phyloP scores from a whole-genome alignment of 805 yeast species.

The Candida saitoana region DNA sequence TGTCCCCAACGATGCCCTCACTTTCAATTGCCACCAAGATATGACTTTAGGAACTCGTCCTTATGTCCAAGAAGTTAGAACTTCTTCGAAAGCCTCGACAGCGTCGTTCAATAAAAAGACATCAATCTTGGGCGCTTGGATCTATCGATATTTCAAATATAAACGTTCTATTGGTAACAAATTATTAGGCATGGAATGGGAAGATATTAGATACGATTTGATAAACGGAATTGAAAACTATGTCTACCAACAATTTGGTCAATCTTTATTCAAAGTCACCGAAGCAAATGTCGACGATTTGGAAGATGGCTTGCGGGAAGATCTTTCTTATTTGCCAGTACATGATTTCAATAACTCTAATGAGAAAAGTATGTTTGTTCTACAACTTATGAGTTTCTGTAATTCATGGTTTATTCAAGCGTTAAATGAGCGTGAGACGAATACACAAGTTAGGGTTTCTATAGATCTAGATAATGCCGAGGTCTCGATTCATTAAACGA shows the following conservation, averaged over 20 bases:
- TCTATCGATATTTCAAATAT: conserved; percentile 32
- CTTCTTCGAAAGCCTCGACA: conserved; percentile 20
- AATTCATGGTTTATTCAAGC: conserved; percentile 21
- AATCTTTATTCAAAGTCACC: conserved; percentile 8
- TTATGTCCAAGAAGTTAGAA: conserved; percentile 25
- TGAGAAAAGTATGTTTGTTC: conserved; percentile 25
- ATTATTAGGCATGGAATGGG: conserved; percentile 40
- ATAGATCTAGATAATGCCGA: conserved; percentile 28
- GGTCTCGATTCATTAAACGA: conserved; percentile 6
- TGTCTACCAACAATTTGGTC: conserved; percentile 32
- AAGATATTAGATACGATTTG: conserved; percentile 36
- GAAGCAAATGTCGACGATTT: conserved; percentile 1
- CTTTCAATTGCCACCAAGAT: conserved; percentile 3
- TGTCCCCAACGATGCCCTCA: conserved; percentile 1
- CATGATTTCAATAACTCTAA: conserved; percentile 32
- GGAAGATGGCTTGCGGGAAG: conserved; percentile 10
- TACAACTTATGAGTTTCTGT: conserved; percentile 22
- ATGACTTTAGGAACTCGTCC: conserved; percentile 18
- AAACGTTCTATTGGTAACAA: conserved; percentile 33
- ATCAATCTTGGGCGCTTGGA: conserved; percentile 26
- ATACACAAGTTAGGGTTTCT: conserved; percentile 9
- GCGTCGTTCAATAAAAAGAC: conserved; percentile 26
- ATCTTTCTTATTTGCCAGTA: conserved; percentile 24
- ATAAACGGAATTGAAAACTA: conserved; percentile 33
- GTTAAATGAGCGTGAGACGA: conserved; percentile 5